Conservation (phyloP, 2,329 filamentous ascomycete species). For the Calonectria honghensis region DNA sequence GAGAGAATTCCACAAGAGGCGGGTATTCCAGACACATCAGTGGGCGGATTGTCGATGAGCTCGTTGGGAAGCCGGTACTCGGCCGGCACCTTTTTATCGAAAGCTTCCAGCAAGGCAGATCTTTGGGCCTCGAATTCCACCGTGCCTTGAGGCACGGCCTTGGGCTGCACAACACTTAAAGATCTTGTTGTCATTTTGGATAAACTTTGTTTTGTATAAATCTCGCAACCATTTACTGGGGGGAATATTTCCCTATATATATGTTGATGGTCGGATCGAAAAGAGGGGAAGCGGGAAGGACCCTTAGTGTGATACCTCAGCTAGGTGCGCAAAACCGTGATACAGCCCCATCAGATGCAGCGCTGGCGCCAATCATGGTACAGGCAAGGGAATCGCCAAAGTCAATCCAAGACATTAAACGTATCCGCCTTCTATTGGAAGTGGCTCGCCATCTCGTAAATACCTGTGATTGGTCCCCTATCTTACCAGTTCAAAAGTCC, state of each 20-base stretch:
- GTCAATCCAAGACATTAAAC: not conserved
- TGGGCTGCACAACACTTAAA: constrained; percentile 45
- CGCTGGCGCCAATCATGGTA: not conserved
- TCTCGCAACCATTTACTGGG: not conserved
- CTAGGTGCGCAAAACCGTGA: not conserved
- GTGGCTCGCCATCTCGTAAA: not conserved
- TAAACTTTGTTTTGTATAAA: not conserved
- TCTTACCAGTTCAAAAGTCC: not conserved
- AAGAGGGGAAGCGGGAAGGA: constrained; percentile 7
- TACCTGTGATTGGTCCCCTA: not conserved
- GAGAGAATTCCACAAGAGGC: constrained; percentile 65
- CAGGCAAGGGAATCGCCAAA: not conserved
- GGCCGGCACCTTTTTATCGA: constrained; percentile 58
- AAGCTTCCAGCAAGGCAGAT: constrained; percentile 53
- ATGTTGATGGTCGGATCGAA: not conserved
- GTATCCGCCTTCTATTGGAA: not conserved
- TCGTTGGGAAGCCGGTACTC: constrained; percentile 54
- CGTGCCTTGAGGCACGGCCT: constrained; percentile 46
- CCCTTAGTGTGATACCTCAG: not conserved
- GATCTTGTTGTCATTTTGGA: not conserved
- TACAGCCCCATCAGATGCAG: not conserved
- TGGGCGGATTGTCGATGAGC: constrained; percentile 45
- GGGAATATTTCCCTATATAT: no score
- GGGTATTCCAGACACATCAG: constrained; percentile 41
- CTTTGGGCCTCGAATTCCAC: constrained; percentile 52